Evolutionary conservation across 2,329 filamentous ascomycete genomes (phyloP), one percentile per base, ranked within the genome.

Genomic region (Sporothrix dimorphospora): DNA sequence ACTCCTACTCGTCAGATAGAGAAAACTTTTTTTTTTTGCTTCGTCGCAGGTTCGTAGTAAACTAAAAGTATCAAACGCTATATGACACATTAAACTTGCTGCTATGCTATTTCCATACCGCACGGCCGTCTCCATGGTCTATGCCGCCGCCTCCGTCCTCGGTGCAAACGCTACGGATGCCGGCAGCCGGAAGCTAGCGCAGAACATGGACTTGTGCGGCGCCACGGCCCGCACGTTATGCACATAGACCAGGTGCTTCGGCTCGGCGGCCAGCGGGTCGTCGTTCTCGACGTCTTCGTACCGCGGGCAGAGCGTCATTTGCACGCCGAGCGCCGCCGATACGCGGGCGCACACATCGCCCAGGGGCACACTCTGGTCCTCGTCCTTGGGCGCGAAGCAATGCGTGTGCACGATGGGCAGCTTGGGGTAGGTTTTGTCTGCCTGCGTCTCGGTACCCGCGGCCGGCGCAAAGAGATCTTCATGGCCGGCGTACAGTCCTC

Each of bases 191-290:
- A 99, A 98, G 76, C 90, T 97, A 40, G 94, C 95, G 81, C 96
- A 98, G 81, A 95, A 98, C 94, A 98, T 98, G 79, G 92, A 89
- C 86, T 99, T 99, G 78, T 93, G 91, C 5, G 96, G 96, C 72
- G 94, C 93, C 71, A 99, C 96, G 76, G 97, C 90, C 75, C 96
- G 87, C 45, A 98, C 94, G 73, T 92, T 89, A 73, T 89, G 82
- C 74, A 94, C 88, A 0, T 83, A 83, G 49, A 88, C 82, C 76
- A 88, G 82, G 6, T 83, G 82, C 61, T 57, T 38, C 9, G 71
- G 65, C 21, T 53, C 53, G 3, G 38, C 59, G 1, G 71, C 30
- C 66, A 59, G 16, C 34, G 69, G 38, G 42, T 72, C 71, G 65
- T 85, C 82, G 38, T 80, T 79, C 70, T 85, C 83, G 34, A 81